Base-by-base conservation (phyloP, 129 eudicot species). In the Flaveria bidentis region DNA sequence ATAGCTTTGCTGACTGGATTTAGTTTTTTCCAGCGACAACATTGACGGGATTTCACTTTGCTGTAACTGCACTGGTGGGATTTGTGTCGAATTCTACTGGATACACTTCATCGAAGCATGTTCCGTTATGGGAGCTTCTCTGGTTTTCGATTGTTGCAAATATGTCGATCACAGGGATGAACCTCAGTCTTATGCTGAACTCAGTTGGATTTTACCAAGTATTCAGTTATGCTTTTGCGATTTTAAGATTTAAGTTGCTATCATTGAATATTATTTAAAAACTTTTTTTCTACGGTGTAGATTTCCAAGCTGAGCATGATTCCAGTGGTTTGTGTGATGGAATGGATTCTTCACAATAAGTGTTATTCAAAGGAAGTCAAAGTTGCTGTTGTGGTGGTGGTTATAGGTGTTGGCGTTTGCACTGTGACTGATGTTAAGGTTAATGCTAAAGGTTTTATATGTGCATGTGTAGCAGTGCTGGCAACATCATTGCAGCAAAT, bases 121-220 rank as follows among this genome's bases (percentile, higher is more conserved):
- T 90, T 42, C 98, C 98, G 22, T 60, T 88, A 17, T 92, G 94
- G 96, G 98, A 92, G 46, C 94, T 92, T 46, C 85, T 92, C 63
- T 88, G 96, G 98, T 92, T 92, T 80, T 90, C 96, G 2, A 61
- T 88, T 75, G 94, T 92, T 69, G 96, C 98, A 28, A 92, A 92
- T 77, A 82, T 85, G 90, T 92, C 98, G 0, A 90, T 92, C 66
- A 90, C 96, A 33, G 98, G 98, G 80, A 90, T 92, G 95, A 92
- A 92, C 76, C 72, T 92, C 50, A 88, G 96, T 81, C 96, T 92
- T 70, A 92, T 92, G 98, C 86, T 90, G 5, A 91, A 91, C 66
- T 91, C 97, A 4, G 97, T 88, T 73, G 97, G 97, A 57, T 88
- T 91, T 69, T 91, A 91, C 82, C 97, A 89, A 78, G 97, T 92